Evolutionary conservation across 2,329 filamentous ascomycete species (phyloP).

Genomic region (Neonectria punicea): DNA sequence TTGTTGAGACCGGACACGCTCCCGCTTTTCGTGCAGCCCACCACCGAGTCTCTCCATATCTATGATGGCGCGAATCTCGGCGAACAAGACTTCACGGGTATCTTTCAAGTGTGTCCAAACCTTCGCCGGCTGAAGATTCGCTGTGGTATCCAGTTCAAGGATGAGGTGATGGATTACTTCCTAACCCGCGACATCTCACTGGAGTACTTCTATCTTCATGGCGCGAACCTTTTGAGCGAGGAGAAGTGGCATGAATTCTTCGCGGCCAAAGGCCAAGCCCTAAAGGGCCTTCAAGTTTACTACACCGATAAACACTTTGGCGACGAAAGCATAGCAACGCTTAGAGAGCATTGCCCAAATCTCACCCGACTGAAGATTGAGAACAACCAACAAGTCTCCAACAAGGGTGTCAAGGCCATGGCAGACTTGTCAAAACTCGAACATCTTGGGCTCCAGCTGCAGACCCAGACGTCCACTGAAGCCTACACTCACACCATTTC

Average conservation of each 20-base stretch:
- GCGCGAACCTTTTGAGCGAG: constrained; percentile 84
- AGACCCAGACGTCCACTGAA: constrained; percentile 64
- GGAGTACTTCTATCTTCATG: constrained; percentile 81
- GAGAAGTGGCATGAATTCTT: constrained; percentile 79
- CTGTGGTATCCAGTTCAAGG: constrained; percentile 92
- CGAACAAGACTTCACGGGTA: constrained; percentile 79
- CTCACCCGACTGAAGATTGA: constrained; percentile 82
- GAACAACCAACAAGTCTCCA: constrained; percentile 79
- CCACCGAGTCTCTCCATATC: constrained; percentile 61
- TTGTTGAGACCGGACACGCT: constrained; percentile 65
- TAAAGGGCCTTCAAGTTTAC: constrained; percentile 80
- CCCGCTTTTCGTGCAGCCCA: constrained; percentile 65
- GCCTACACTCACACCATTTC: constrained; percentile 70
- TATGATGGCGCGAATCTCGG: constrained; percentile 73
- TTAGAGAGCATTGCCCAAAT: constrained; percentile 73
- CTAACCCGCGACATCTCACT: constrained; percentile 75
- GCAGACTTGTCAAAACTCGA: constrained; percentile 71
- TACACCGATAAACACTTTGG: constrained; percentile 86
- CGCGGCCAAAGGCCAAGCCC: constrained; percentile 68
- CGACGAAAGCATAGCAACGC: constrained; percentile 72
- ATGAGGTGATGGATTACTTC: constrained; percentile 83
- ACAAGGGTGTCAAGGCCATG: constrained; percentile 73
- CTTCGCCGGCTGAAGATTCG: constrained; percentile 79
- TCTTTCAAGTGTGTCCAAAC: constrained; percentile 79
- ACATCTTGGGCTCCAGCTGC: constrained; percentile 79